phyloP scores from a whole-genome alignment of 768 basidiomycete species.

The Clitopilus passeckerianus region DNA sequence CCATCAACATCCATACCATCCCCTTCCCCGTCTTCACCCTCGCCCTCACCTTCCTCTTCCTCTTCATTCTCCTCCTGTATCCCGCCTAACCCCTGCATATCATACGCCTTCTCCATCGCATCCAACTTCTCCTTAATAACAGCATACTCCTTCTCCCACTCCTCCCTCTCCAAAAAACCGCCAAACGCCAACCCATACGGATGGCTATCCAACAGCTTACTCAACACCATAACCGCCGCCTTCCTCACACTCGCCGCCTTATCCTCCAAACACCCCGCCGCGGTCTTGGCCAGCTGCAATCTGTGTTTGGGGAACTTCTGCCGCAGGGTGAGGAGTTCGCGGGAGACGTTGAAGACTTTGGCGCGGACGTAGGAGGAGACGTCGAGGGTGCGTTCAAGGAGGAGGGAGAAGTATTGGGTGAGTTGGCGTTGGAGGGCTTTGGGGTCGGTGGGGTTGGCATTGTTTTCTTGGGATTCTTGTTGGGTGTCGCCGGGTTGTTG shows the following conservation, averaged over 20 bases:
- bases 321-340: constrained; percentile 69
- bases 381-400: constrained; percentile 87
- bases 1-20: constrained; percentile 55
- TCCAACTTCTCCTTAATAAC: constrained; percentile 58
- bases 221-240: constrained; percentile 70
- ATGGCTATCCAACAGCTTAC: constrained; percentile 77
- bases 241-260: constrained; percentile 89
- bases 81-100: constrained; percentile 33
- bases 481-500: constrained; percentile 70
- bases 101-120: constrained; percentile 67
- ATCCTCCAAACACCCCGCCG: constrained; percentile 80
- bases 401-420: constrained; percentile 72
- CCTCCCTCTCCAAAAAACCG: constrained; percentile 63
- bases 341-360: constrained; percentile 77
- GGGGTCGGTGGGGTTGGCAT: constrained; percentile 4
- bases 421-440: constrained; percentile 67
- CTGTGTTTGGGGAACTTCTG: constrained; percentile 87
- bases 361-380: constrained; percentile 86
- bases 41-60: constrained; percentile 22
- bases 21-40: constrained; percentile 20
- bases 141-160: constrained; percentile 74
- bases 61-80: constrained; percentile 17
- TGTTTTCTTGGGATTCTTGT: constrained; percentile 53
- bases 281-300: constrained; percentile 66
- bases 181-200: constrained; percentile 86